Percentiles rank a stretch among this genome's conserved stretches.
phyloP scores from a whole-genome alignment of 2,329 filamentous ascomycete species.

The Fusarium liriodendri region DNA sequence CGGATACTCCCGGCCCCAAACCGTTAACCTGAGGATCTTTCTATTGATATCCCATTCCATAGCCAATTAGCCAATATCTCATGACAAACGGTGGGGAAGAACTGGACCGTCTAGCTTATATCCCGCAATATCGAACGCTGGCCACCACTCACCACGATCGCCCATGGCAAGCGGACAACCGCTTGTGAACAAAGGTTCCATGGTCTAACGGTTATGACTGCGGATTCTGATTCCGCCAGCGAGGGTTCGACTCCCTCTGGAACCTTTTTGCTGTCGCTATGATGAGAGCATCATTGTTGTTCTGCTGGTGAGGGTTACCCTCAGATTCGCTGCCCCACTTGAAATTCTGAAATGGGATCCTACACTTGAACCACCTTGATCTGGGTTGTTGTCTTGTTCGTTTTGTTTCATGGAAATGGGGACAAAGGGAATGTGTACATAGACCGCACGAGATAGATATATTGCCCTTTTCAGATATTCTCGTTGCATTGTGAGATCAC shows the following conservation, averaged over 20 bases:
- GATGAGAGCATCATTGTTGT: neutral
- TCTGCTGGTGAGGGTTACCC: neutral
- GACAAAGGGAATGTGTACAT: neutral
- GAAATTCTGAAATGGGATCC: neutral
- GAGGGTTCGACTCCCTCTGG: constrained; percentile 37
- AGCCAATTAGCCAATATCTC: neutral
- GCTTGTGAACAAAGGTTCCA: constrained; percentile 16
- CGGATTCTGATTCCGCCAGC: constrained; percentile 39
- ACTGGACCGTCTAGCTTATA: neutral
- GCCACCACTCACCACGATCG: neutral
- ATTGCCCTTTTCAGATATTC: neutral
- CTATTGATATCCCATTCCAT: neutral
- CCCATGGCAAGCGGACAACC: neutral
- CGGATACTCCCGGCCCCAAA: neutral
- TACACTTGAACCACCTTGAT: neutral
- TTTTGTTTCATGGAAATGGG: neutral
- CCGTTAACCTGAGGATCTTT: neutral
- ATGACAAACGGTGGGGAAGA: neutral
- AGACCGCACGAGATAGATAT: neutral
- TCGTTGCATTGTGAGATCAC: neutral
- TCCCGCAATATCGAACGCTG: neutral
- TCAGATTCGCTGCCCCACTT: neutral
- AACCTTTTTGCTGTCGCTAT: constrained; percentile 15
- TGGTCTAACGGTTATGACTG: constrained; percentile 39
- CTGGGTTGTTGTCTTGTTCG: neutral